Percentiles rank a stretch among this genome's conserved stretches.
These are phyloP conservation scores for Schrenkiella parvula DNA, from an alignment of 345 rosid species.

Conservation along the genomic window DNA sequence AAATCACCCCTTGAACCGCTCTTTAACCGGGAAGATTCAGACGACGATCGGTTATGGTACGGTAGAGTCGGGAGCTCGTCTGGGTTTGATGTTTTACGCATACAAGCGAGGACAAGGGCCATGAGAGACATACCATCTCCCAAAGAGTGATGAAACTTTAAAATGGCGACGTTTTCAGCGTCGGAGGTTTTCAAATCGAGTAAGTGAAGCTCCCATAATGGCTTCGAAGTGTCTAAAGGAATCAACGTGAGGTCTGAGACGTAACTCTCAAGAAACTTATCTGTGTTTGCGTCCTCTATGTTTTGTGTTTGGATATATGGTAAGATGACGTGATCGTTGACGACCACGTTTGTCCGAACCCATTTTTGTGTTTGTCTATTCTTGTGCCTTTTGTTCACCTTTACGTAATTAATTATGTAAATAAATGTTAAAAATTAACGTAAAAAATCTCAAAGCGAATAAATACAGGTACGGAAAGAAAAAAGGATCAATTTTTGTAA, in stretches of 20 bases:
- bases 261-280: conserved; percentile 60
- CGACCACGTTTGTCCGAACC: conserved; percentile 48
- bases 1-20: conserved; percentile 11
- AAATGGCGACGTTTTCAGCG: conserved; percentile 50
- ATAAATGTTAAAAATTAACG: not conserved
- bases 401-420: not conserved
- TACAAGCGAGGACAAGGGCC: conserved; percentile 53
- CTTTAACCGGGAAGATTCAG: not conserved
- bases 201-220: conserved; percentile 83
- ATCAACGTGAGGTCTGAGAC: conserved; percentile 49
- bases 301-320: conserved; percentile 38
- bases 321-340: conserved; percentile 50
- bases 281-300: conserved; percentile 45
- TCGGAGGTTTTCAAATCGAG: conserved; percentile 62
- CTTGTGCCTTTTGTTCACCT: conserved; percentile 37
- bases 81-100: conserved; percentile 53
- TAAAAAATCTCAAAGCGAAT: not conserved
- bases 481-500: not conserved
- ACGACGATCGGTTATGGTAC: conserved; percentile 1
- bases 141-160: conserved; percentile 58
- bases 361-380: conserved; percentile 51
- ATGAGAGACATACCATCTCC: conserved; percentile 65
- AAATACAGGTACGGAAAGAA: not conserved
- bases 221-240: conserved; percentile 57
- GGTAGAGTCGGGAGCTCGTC: conserved; percentile 61